phyloP scores from a whole-genome alignment of 768 basidiomycete genomes.

The Lactarius pseudohatsudake region DNA sequence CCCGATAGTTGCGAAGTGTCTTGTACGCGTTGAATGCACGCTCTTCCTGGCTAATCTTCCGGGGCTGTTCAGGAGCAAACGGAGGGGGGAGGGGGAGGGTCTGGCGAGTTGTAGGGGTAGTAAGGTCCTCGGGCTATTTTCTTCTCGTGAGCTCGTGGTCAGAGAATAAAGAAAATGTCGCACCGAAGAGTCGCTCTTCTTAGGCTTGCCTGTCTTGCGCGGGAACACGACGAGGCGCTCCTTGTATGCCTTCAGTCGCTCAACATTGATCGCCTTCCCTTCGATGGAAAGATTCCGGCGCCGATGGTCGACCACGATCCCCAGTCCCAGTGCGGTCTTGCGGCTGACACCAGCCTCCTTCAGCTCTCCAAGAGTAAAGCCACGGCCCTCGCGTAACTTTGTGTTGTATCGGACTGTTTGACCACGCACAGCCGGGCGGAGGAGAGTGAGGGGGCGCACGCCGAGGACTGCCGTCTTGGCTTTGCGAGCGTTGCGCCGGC shows the following conservation, averaged over 20 bases:
- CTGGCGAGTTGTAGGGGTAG: conserved; percentile 34
- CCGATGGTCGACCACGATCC: conserved; percentile 96
- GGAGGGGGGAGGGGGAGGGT: conserved; percentile 62
- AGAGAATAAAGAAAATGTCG: conserved; percentile 36
- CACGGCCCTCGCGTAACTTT: conserved; percentile 94
- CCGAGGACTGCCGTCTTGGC: conserved; percentile 88
- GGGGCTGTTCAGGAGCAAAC: conserved; percentile 76
- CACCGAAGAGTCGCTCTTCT: conserved; percentile 92
- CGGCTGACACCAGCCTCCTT: conserved; percentile 93
- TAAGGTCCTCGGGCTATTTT: conserved; percentile 42
- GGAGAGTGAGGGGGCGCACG: conserved; percentile 85
- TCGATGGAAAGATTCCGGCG: conserved; percentile 96
- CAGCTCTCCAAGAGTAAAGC: conserved; percentile 92
- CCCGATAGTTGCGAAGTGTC: conserved; percentile 82
- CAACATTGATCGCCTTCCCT: conserved; percentile 93
- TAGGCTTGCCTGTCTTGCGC: conserved; percentile 90
- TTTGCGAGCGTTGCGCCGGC: conserved; percentile 89
- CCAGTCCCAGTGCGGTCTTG: conserved; percentile 91
- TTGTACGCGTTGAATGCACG: conserved; percentile 86
- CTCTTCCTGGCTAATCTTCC: conserved; percentile 91
- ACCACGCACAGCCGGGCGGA: conserved; percentile 95
- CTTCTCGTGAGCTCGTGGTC: background rate
- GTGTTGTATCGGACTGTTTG: conserved; percentile 98
- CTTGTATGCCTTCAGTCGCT: conserved; percentile 93
- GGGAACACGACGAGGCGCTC: conserved; percentile 93